These are phyloP conservation scores for Elsinoe australis DNA, from an alignment of 2,329 filamentous ascomycete species.

Conservation along the genomic window DNA sequence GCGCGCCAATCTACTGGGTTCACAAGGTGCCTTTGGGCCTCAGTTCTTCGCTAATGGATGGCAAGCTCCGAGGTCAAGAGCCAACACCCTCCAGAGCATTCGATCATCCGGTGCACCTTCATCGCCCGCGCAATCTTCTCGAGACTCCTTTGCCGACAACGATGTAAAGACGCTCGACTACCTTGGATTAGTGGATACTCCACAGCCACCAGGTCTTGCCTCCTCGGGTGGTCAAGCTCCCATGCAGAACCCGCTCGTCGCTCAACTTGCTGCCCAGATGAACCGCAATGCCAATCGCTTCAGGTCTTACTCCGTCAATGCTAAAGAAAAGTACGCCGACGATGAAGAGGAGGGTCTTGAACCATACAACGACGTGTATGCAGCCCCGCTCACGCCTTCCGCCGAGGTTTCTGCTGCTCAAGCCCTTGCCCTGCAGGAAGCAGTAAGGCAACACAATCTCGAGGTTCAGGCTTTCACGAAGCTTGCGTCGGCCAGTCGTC, in stretches of 20 bases:
- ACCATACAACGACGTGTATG: constrained; percentile 49
- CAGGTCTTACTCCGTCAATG: constrained; percentile 96
- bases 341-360: constrained; percentile 65
- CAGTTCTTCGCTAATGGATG: constrained; percentile 84
- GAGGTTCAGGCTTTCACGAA: constrained; percentile 88
- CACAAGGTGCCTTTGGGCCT: constrained; percentile 65
- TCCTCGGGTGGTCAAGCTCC: constrained; percentile 16
- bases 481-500: constrained; percentile 71
- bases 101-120: constrained; percentile 79
- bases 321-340: constrained; percentile 93
- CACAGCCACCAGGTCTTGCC: constrained; percentile 52
- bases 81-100: constrained; percentile 82
- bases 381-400: constrained; percentile 52
- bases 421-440: constrained; percentile 55
- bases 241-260: constrained; percentile 46
- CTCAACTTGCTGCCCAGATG: constrained; percentile 67
- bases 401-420: constrained; percentile 50
- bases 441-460: constrained; percentile 84
- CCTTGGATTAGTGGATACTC: constrained; percentile 86
- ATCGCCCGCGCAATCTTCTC: constrained; percentile 79
- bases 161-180: constrained; percentile 95
- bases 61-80: constrained; percentile 69
- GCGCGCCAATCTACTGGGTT: constrained; percentile 58
- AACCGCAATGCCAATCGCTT: constrained; percentile 77
- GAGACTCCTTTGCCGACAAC: constrained; percentile 74